A percentile compares a stretch with the other conserved stretches of the same genome.
These are phyloP conservation scores for Colletotrichum coccodes DNA, from an alignment of 2,329 filamentous ascomycete genomes.

Conservation along the genomic window DNA sequence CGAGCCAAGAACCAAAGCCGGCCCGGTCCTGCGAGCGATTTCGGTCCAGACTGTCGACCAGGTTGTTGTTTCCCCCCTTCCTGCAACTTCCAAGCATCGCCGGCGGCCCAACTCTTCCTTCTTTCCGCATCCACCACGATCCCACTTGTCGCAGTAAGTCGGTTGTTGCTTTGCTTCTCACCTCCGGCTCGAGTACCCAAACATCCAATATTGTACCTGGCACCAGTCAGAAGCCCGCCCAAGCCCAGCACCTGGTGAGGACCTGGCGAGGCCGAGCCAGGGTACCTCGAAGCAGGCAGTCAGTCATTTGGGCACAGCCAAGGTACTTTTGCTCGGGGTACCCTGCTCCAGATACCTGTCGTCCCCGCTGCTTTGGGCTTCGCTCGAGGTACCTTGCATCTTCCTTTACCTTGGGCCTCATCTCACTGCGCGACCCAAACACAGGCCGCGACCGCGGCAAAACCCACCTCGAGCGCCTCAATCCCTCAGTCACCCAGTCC, in stretches of 20 bases:
- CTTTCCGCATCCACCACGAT: background rate
- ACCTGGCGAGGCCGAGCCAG: no score
- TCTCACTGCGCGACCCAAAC: background rate
- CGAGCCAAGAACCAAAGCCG: conserved; percentile 1
- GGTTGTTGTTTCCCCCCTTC: no score
- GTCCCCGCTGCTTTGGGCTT: background rate
- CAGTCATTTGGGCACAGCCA: no score
- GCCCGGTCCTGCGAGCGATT: conserved; percentile 24
- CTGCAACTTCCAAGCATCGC: background rate
- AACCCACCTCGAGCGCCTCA: background rate
- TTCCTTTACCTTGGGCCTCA: background rate
- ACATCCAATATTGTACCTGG: background rate
- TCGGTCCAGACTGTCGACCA: conserved; percentile 20
- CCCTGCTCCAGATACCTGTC: background rate
- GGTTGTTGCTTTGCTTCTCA: background rate
- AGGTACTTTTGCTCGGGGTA: background rate
- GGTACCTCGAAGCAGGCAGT: no score
- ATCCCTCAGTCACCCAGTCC: background rate
- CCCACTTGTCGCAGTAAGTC: background rate
- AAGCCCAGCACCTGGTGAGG: background rate
- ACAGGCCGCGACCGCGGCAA: background rate
- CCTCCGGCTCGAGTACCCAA: background rate
- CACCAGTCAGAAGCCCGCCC: background rate
- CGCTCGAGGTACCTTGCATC: background rate
- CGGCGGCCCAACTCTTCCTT: background rate